Evolutionary conservation across 2,329 filamentous ascomycete species (phyloP).

Genomic region (Macroventuria anomochaeta): DNA sequence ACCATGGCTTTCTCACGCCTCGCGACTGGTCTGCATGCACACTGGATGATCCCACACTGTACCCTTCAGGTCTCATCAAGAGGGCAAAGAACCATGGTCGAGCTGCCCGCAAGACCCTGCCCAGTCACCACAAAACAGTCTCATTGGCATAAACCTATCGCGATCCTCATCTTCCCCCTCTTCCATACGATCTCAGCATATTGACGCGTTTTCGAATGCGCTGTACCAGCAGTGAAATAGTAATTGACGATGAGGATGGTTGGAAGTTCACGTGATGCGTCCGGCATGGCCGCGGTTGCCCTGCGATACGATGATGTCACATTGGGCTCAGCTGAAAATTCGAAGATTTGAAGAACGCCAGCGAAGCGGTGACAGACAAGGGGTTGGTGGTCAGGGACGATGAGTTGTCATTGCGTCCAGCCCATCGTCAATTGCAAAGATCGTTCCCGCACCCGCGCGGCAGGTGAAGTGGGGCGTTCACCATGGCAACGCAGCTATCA

Average conservation of each 20-base stretch:
- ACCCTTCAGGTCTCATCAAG: not conserved
- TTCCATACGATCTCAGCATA: not conserved
- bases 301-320: slow-evolving; percentile 9
- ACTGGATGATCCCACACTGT: too few relatives aligned
- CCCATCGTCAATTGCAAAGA: slow-evolving; percentile 3
- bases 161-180: too few relatives aligned
- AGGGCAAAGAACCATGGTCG: not conserved
- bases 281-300: slow-evolving; percentile 1
- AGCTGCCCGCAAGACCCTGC: not conserved
- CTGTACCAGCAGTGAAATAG: not conserved
- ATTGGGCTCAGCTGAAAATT: slow-evolving; percentile 17
- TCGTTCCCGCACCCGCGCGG: slow-evolving; percentile 16
- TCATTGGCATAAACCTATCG: not conserved
- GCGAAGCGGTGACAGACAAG: slow-evolving; percentile 16
- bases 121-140: too few relatives aligned
- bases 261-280: not conserved
- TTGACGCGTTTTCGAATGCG: not conserved
- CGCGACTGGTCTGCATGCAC: too few relatives aligned
- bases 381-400: slow-evolving; percentile 12
- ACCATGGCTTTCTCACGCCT: too few relatives aligned
- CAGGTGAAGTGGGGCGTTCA: slow-evolving; percentile 13
- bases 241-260: not conserved
- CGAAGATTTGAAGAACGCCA: slow-evolving; percentile 17
- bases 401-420: slow-evolving; percentile 15
- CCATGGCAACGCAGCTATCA: slow-evolving; percentile 19